phyloP scores from a whole-genome alignment of 1,139 yeast species.

The Yamadazyma oceani region DNA sequence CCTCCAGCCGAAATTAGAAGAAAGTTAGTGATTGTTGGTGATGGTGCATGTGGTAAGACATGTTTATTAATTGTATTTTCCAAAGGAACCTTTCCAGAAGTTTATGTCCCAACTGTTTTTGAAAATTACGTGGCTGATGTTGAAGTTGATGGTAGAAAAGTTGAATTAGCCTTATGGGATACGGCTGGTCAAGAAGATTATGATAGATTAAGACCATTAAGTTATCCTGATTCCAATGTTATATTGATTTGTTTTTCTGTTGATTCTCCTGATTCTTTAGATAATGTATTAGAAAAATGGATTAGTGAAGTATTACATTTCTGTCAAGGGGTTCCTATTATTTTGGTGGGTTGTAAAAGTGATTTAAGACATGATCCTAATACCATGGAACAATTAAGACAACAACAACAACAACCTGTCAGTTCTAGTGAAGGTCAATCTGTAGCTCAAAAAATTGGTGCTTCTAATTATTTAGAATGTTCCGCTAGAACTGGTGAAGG shows the following conservation, averaged over 20 bases:
- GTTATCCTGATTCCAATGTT: slow-evolving; percentile 92
- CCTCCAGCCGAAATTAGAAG: slow-evolving; percentile 70
- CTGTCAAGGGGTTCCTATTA: slow-evolving; percentile 94
- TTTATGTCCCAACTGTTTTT: slow-evolving; percentile 92
- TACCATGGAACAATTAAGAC: slow-evolving; percentile 73
- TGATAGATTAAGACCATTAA: slow-evolving; percentile 89
- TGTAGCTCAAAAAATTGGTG: slow-evolving; percentile 86
- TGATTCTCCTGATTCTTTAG: slow-evolving; percentile 89
- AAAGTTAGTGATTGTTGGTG: slow-evolving; percentile 83
- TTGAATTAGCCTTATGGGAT: slow-evolving; percentile 95
- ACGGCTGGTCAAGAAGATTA: slow-evolving; percentile 98
- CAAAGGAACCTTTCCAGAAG: slow-evolving; percentile 94
- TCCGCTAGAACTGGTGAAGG: slow-evolving; percentile 91
- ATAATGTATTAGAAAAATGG: slow-evolving; percentile 94
- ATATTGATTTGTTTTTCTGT: slow-evolving; percentile 89
- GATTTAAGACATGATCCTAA: slow-evolving; percentile 84
- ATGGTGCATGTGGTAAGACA: slow-evolving; percentile 86
- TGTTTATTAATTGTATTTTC: slow-evolving; percentile 84
- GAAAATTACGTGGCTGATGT: slow-evolving; percentile 95
- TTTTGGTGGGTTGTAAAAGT: slow-evolving; percentile 88
- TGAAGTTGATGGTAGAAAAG: slow-evolving; percentile 91
- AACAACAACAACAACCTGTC: slow-evolving; percentile 76
- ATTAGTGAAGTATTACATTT: slow-evolving; percentile 90
- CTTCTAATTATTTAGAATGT: slow-evolving; percentile 84
- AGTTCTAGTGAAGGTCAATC: slow-evolving; percentile 76